Base-by-base conservation (phyloP, 2,329 filamentous ascomycete species). In the Trichoderma simmonsii region DNA sequence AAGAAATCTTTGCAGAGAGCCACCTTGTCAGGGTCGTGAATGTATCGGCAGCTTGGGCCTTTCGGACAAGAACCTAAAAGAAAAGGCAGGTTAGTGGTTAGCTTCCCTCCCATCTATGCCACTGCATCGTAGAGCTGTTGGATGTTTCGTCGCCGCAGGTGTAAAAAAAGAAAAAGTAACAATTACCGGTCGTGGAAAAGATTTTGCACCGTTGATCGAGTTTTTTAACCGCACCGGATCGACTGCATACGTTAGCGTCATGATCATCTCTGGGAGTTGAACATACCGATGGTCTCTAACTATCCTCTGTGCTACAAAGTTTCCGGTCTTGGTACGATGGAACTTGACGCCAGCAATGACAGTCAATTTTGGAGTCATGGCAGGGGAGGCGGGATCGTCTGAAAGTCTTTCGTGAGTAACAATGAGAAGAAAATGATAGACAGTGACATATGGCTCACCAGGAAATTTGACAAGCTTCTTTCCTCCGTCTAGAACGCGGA, bases 1-100 rank as follows among this genome's bases (percentile, higher is more conserved):
- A 98, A 86, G 80, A 92, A 94, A 69, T 93, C 91, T 82, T 93
- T 96, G 89, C 96, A 99, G 71, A 96, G 90, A 71, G 95, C 93
- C 78, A 97, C 93, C 83, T 93, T 97, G 79, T 89, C 86, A 56
- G 92, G 89, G 79, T 99, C 93, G 85, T 99, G 96, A 64, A 90
- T 85, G 79, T 92, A 96, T 70, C 88, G 91, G 82, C 96, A 99
- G 62, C 83, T 85, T 8, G 92, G 91, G 72, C 95, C 95, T 81
- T 93, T 93, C 71, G 90, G 86, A 81, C 96, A 99, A 75, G 91
- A 91, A 84, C 96, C 96, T 97, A 86, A 43, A 77, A 66, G 63
- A 43, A 43, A 48, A 76, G 61, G 62, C 69, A 59, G 6, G 63
- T 60, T 70, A 73, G 84, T 89, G 81, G 89, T 87, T 86, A 76